Evolutionary conservation across 2,329 filamentous ascomycete species (phyloP).

Genomic region (Fusarium chuoi): DNA sequence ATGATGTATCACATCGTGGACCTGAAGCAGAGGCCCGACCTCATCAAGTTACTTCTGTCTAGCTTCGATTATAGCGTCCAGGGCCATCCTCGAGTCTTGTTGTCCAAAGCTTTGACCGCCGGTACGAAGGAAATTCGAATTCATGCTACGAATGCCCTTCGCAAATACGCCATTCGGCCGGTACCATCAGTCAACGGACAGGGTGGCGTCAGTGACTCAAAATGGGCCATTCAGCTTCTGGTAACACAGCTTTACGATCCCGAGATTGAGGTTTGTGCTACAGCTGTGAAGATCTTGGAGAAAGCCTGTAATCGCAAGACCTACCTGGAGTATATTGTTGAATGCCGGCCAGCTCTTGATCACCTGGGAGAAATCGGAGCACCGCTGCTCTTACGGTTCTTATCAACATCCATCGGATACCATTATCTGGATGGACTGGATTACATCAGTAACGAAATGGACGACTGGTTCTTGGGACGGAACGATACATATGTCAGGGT

Average conservation of each 20-base stretch:
- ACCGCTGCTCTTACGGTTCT: constrained; percentile 87
- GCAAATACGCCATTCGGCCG: constrained; percentile 79
- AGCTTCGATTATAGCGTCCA: constrained; percentile 92
- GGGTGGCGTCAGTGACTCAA: constrained; percentile 71
- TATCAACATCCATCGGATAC: constrained; percentile 96
- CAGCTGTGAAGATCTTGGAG: constrained; percentile 95
- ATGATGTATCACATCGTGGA: constrained; percentile 99
- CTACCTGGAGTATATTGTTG: constrained; percentile 94
- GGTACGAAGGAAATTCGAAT: constrained; percentile 93
- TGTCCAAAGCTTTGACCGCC: constrained; percentile 93
- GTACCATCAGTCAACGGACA: constrained; percentile 51
- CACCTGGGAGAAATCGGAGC: constrained; percentile 97
- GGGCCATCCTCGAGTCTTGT: constrained; percentile 88
- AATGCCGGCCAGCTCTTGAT: constrained; percentile 92
- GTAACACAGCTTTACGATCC: constrained; percentile 99
- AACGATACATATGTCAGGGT: constrained; percentile 96
- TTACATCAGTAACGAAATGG: constrained; percentile 99
- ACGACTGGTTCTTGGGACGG: constrained; percentile 97
- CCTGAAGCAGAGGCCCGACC: constrained; percentile 86
- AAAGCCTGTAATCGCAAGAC: constrained; percentile 94
- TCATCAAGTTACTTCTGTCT: constrained; percentile 87
- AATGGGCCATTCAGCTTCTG: constrained; percentile 96
- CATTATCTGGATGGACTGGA: constrained; percentile 96
- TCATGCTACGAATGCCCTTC: constrained; percentile 84
- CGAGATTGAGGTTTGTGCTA: constrained; percentile 94